Conservation (phyloP, 2,329 filamentous ascomycete genomes). For the Alternaria sp. region DNA sequence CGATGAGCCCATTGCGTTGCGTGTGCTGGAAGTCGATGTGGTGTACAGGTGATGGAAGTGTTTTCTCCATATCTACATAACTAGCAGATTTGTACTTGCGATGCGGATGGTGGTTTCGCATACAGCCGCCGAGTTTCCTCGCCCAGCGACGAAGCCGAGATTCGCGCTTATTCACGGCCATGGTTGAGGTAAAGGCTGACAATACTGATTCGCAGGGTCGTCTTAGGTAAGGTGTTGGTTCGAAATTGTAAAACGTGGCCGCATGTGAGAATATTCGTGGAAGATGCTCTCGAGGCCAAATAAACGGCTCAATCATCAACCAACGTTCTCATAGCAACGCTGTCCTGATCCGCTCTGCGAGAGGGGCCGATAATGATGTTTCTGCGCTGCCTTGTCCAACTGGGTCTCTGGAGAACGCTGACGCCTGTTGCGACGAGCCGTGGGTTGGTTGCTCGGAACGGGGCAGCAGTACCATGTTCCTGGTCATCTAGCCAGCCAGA, state of each 20-base stretch:
- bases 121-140: constrained; percentile 11
- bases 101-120: constrained; percentile 8
- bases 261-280: neutral
- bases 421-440: neutral
- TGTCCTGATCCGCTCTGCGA: neutral
- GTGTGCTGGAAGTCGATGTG: neutral
- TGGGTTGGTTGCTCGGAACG: neutral
- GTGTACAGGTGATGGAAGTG: neutral
- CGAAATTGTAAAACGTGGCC: neutral
- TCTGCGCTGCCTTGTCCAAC: neutral
- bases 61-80: constrained; percentile 2
- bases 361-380: constrained; percentile 12
- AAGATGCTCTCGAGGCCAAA: neutral
- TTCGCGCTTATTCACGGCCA: constrained; percentile 6
- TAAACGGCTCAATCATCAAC: neutral
- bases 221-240: neutral
- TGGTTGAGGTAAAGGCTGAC: neutral
- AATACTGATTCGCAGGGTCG: neutral
- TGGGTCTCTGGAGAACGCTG: neutral
- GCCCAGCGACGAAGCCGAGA: constrained; percentile 11
- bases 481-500: neutral
- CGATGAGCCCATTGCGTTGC: neutral
- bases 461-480: constrained; percentile 2
- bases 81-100: constrained; percentile 7
- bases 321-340: constrained; percentile 3